These are phyloP conservation scores for Schizopora paradoxa DNA, from an alignment of 1,284 basidiomycete genomes.

Conservation along the genomic window DNA sequence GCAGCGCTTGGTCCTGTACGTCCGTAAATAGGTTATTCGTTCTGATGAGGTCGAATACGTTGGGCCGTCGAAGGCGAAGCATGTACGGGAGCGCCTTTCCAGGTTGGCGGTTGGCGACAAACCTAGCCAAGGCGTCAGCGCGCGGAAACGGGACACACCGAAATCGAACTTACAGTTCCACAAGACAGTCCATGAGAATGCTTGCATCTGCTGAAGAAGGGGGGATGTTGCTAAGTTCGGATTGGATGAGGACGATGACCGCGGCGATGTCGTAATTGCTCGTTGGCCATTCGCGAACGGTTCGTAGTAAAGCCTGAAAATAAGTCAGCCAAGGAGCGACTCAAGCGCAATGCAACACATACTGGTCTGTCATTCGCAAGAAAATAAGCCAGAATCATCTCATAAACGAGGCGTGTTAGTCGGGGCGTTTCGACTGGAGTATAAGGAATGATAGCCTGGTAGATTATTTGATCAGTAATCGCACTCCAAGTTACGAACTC, in stretches of 20 bases:
- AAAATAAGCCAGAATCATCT: constrained; percentile 91
- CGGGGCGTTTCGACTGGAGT: constrained; percentile 82
- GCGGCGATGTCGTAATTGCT: constrained; percentile 87
- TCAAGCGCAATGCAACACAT: constrained; percentile 21
- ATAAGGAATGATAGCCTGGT: constrained; percentile 80
- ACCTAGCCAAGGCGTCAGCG: constrained; percentile 39
- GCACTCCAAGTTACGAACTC: neutral
- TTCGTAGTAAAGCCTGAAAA: constrained; percentile 64
- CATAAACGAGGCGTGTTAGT: constrained; percentile 84
- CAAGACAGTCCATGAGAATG: constrained; percentile 86
- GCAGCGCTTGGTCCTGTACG: constrained; percentile 87
- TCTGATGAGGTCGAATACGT: constrained; percentile 92
- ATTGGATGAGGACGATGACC: constrained; percentile 84
- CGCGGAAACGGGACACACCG: neutral
- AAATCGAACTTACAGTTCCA: constrained; percentile 65
- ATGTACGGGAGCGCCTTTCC: constrained; percentile 92
- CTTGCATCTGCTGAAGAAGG: constrained; percentile 47
- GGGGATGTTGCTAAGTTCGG: constrained; percentile 67
- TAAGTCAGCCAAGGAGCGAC: neutral
- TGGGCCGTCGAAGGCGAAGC: constrained; percentile 78
- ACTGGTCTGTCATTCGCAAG: constrained; percentile 75
- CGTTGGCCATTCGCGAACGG: constrained; percentile 84
- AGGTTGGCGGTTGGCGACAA: constrained; percentile 83
- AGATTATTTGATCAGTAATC: neutral
- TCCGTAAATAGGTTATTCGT: constrained; percentile 95